Evolutionary conservation across 2,329 filamentous ascomycete genomes (phyloP).

Genomic region (Xylaria sp.): DNA sequence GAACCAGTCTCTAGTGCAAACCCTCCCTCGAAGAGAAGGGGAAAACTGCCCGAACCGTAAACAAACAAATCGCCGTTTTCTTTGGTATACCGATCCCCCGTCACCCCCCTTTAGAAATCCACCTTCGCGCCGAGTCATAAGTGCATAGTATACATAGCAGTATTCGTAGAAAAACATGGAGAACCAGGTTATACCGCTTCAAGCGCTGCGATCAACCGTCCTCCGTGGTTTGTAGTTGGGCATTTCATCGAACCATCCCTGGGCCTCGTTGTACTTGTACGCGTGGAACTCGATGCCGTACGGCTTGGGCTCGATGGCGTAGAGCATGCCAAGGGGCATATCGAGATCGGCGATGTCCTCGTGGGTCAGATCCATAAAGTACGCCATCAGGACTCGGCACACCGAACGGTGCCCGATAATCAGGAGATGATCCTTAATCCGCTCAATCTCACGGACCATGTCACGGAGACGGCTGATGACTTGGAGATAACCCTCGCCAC

Average conservation of each 20-base stretch:
- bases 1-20: background rate
- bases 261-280: constrained; percentile 81
- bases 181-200: constrained; percentile 7
- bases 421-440: constrained; percentile 93
- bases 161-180: background rate
- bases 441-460: constrained; percentile 95
- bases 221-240: constrained; percentile 79
- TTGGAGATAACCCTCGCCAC: constrained; percentile 94
- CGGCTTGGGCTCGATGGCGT: constrained; percentile 94
- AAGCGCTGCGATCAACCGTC: constrained; percentile 48
- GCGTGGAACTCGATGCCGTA: constrained; percentile 98
- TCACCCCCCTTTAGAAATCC: background rate
- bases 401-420: constrained; percentile 92
- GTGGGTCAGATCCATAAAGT: constrained; percentile 90
- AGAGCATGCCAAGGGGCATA: constrained; percentile 90
- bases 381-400: constrained; percentile 88
- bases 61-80: background rate
- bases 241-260: constrained; percentile 81
- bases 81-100: too few species aligned
- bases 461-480: constrained; percentile 93
- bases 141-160: background rate
- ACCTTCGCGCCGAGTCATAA: background rate
- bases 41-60: background rate
- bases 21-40: background rate
- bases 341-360: constrained; percentile 94